Conservation (phyloP, 2,329 filamentous ascomycete genomes). For the Neonectria magnoliae region DNA sequence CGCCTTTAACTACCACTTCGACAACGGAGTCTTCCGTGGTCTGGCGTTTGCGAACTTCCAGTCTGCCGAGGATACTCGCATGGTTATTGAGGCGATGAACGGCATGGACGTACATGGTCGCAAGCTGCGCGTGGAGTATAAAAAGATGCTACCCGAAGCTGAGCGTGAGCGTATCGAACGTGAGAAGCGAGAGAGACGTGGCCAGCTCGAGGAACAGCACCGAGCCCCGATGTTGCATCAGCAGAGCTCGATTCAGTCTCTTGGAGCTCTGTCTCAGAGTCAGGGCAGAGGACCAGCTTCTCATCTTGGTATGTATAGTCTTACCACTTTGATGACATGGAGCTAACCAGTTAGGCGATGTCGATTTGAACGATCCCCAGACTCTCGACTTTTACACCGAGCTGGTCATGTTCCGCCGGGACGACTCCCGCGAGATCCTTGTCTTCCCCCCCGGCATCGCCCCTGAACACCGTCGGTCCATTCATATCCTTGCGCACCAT, state of each 20-base stretch:
- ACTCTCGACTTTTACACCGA: constrained; percentile 91
- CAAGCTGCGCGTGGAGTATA: constrained; percentile 96
- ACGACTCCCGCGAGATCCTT: constrained; percentile 78
- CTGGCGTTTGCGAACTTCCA: constrained; percentile 99
- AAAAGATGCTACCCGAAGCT: constrained; percentile 97
- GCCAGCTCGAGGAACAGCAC: constrained; percentile 97
- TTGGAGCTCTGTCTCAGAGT: constrained; percentile 72
- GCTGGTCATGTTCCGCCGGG: constrained; percentile 87
- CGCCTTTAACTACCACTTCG: constrained; percentile 99
- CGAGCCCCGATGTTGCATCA: constrained; percentile 80
- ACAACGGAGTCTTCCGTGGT: constrained; percentile 95
- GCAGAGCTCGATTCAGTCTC: constrained; percentile 86
- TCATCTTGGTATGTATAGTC: constrained; percentile 55
- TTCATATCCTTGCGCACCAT: constrained; percentile 94
- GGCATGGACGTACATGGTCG: constrained; percentile 94
- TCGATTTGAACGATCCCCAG: constrained; percentile 91
- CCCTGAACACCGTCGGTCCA: constrained; percentile 85
- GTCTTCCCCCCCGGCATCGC: constrained; percentile 85
- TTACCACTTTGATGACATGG: constrained; percentile 16
- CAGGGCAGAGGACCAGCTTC: constrained; percentile 58
- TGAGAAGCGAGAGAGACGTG: constrained; percentile 94
- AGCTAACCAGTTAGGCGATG: constrained; percentile 60
- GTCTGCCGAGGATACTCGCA: constrained; percentile 89
- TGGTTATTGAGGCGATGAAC: constrained; percentile 94
- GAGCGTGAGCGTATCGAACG: constrained; percentile 96